Evolutionary conservation across 805 yeast species (phyloP).

Genomic region (Teunomyces stri): DNA sequence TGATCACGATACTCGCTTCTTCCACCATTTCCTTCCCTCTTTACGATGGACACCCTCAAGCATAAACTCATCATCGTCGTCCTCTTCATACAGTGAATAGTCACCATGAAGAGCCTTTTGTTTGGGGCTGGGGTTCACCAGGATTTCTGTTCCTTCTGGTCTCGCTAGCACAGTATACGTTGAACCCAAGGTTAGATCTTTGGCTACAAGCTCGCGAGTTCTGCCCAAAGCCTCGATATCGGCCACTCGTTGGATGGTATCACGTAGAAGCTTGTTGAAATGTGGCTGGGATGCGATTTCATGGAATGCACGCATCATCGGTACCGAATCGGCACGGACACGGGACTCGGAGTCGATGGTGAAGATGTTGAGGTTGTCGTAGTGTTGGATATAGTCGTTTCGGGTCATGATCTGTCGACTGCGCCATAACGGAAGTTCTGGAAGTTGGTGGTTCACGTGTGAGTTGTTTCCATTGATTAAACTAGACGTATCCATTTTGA

Average conservation of each 20-base stretch:
- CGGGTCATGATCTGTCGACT: conserved; percentile 85
- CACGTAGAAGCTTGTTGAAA: conserved; percentile 62
- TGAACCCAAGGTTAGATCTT: conserved; percentile 61
- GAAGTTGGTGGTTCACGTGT: conserved; percentile 50
- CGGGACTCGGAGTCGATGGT: conserved; percentile 71
- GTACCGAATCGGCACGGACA: conserved; percentile 79
- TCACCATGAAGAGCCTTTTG: conserved; percentile 22
- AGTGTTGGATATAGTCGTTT: conserved; percentile 71
- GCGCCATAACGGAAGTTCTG: conserved; percentile 78
- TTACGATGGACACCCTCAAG: conserved; percentile 20
- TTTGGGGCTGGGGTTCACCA: conserved; percentile 15
- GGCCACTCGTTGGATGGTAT: conserved; percentile 63
- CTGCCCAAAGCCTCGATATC: conserved; percentile 77
- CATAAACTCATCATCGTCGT: conserved; percentile 17
- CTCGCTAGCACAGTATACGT: conserved; percentile 30
- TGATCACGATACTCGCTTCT: conserved; percentile 22
- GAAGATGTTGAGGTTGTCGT: conserved; percentile 75
- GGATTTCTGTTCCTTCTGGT: conserved; percentile 13
- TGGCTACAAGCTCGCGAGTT: conserved; percentile 71
- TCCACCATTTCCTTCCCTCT: conserved; percentile 42
- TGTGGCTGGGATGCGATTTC: conserved; percentile 73
- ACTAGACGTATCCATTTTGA: conserved; percentile 54
- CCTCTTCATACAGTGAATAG: conserved; percentile 13
- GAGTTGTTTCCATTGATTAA: conserved; percentile 12
- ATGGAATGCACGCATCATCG: conserved; percentile 87